These are phyloP conservation scores for Penicillium longicatenatum DNA, from an alignment of 495 filamentous ascomycete genomes.

Conservation along the genomic window DNA sequence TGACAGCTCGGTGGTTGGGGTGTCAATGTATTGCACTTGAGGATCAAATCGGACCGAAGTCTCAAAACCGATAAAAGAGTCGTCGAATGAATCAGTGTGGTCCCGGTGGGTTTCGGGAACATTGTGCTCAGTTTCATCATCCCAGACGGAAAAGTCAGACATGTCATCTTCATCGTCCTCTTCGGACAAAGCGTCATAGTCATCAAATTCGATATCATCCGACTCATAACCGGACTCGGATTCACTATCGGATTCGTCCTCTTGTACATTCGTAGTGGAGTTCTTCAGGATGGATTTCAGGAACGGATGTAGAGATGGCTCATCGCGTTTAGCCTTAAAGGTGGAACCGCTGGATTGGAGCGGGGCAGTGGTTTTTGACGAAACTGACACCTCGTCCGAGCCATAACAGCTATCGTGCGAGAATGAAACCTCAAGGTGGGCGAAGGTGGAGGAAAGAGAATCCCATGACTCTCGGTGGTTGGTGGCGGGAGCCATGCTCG, in stretches of 20 bases:
- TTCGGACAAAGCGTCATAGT: constrained; percentile 36
- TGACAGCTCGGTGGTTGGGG: constrained; percentile 19
- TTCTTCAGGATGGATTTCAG: constrained; percentile 49
- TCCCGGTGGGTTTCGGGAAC: constrained; percentile 37
- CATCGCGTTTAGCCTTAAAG: constrained; percentile 14
- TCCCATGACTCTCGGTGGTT: constrained; percentile 43
- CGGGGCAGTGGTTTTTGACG: constrained; percentile 33
- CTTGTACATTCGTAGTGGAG: constrained; percentile 27
- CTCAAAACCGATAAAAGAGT: constrained; percentile 46
- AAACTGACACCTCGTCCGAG: constrained; percentile 46
- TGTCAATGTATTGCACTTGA: constrained; percentile 42
- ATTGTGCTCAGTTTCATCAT: constrained; percentile 33
- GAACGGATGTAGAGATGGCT: constrained; percentile 28
- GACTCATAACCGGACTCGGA: constrained; percentile 49
- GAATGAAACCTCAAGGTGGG: constrained; percentile 43
- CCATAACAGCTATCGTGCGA: constrained; percentile 51
- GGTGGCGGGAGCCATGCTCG: constrained; percentile 30
- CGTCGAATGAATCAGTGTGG: constrained; percentile 41
- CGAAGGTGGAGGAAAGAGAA: constrained; percentile 45
- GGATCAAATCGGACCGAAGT: constrained; percentile 41
- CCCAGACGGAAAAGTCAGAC: constrained; percentile 41
- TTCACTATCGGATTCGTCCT: constrained; percentile 33
- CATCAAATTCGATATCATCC: constrained; percentile 39
- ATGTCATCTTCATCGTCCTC: constrained; percentile 36
- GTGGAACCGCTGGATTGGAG: constrained; percentile 26